Percentiles rank a stretch among this genome's conserved stretches.
These are phyloP conservation scores for Arthrobotrys pseudoclavata DNA, from an alignment of 2,329 filamentous ascomycete genomes.

Conservation along the genomic window DNA sequence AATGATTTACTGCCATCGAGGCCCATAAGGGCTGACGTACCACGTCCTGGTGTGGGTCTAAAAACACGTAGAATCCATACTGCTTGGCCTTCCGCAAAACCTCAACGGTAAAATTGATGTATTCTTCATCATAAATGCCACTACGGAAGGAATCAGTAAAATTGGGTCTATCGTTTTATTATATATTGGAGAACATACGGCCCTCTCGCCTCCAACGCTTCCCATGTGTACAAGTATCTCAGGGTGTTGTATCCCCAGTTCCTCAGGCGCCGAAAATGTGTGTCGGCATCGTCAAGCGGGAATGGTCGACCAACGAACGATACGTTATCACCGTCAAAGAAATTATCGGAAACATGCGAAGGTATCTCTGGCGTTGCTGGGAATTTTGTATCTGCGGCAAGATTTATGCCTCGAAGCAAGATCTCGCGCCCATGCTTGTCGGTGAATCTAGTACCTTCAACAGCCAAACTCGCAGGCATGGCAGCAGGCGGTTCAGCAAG, in stretches of 20 bases:
- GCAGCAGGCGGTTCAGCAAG: background rate
- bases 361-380: constrained; percentile 84
- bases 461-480: constrained; percentile 83
- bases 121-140: constrained; percentile 91
- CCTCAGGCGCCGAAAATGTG: constrained; percentile 86
- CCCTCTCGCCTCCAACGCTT: constrained; percentile 93
- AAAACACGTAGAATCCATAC: constrained; percentile 96
- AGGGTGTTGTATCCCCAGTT: constrained; percentile 97
- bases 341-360: constrained; percentile 81
- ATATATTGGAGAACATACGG: constrained; percentile 68
- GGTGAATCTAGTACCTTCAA: constrained; percentile 87
- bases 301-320: constrained; percentile 92
- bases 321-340: constrained; percentile 93
- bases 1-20: constrained; percentile 63
- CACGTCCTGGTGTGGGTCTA: constrained; percentile 99
- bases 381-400: constrained; percentile 90
- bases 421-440: constrained; percentile 87
- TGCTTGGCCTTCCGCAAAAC: constrained; percentile 84
- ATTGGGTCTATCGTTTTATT: background rate
- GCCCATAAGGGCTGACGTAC: constrained; percentile 69
- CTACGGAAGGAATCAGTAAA: constrained; percentile 31
- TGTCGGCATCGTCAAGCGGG: constrained; percentile 81
- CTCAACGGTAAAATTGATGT: constrained; percentile 90
- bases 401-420: constrained; percentile 91
- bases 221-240: constrained; percentile 97